A percentile compares a stretch with the other conserved stretches of the same genome.
Evolutionary conservation across 495 filamentous ascomycete genomes (phyloP).

Genomic region (Aspergillus avenaceus): DNA sequence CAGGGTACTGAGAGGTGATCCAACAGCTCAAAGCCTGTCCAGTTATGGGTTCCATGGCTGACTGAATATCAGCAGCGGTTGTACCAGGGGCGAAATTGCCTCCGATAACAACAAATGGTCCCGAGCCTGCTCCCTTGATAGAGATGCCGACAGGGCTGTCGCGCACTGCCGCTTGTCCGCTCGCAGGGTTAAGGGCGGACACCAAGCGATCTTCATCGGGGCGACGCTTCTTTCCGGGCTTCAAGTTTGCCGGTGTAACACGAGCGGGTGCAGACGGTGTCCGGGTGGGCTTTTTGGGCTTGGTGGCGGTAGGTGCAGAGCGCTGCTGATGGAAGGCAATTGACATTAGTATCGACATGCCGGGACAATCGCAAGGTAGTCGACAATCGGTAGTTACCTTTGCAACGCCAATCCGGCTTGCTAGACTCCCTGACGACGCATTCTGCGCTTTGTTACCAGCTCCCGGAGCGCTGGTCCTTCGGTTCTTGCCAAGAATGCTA

Average conservation of each 20-base stretch:
- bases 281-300: conserved; percentile 28
- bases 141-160: conserved; percentile 51
- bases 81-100: conserved; percentile 91
- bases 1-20: conserved; percentile 64
- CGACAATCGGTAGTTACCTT: conserved; percentile 49
- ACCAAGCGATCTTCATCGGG: conserved; percentile 35
- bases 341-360: not conserved
- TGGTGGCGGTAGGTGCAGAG: conserved; percentile 36
- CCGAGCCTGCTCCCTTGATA: conserved; percentile 73
- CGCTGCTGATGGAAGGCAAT: conserved; percentile 27
- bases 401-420: conserved; percentile 69
- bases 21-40: conserved; percentile 69
- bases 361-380: not conserved
- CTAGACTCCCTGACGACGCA: conserved; percentile 53
- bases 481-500: conserved; percentile 62
- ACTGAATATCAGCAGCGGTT: conserved; percentile 90
- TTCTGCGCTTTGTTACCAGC: conserved; percentile 38
- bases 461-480: conserved; percentile 56
- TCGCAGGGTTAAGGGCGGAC: conserved; percentile 28
- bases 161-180: conserved; percentile 25
- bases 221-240: conserved; percentile 30
- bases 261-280: conserved; percentile 16
- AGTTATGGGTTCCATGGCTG: conserved; percentile 69
- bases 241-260: conserved; percentile 21
- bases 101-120: conserved; percentile 75